Evolutionary conservation across 2,329 filamentous ascomycete species (phyloP), one percentile per base, ranked within the genome.

Genomic region (Cercospora beticola): DNA sequence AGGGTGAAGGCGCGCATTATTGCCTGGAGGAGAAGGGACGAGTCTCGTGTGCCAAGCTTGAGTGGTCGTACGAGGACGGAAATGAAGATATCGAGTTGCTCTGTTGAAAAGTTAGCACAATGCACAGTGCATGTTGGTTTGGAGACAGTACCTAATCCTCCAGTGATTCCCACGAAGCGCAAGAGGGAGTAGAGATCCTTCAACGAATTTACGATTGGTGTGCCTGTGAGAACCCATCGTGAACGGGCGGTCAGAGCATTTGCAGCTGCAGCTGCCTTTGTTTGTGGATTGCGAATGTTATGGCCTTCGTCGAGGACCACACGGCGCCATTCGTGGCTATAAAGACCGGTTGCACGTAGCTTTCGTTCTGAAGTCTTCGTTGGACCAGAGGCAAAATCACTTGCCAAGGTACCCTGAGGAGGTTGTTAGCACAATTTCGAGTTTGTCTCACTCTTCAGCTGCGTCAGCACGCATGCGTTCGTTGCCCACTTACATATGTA

Each of bases 301-400:
- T 97, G 93, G 0, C 92, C 92, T 82, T 96, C 92, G 72, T 96
- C 92, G 5, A 96, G 83, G 10, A 96, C 90, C 9, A 96, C 83
- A 7, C 93, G 89, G 10, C 90, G 87, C 93, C 93, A 97, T 4
- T 89, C 84, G 7, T 91, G 78, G 3, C 87, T 88, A 76, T 88
- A 90, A 0, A 90, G 80, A 0, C 86, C 86, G 33, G 80, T 79
- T n/a, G 77, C 72, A 1, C 82, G 81, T 10, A 76, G 52, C 40
- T 73, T 72, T 1, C 68, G 46, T 56, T 74, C 71, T 12, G 76
- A 74, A 9, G 70, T 58, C 59, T 74, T 72, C 2, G 81, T 56
- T 4, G 49, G 72, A 10, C 75, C 72, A 82, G 83, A 60, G 82
- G 87, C 84, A 72, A 85, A 89, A 72, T 96, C 92, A 36, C 84